These are phyloP conservation scores for Theileria equi DNA, from an alignment of 169 alveolate genomes.

Conservation along the genomic window DNA sequence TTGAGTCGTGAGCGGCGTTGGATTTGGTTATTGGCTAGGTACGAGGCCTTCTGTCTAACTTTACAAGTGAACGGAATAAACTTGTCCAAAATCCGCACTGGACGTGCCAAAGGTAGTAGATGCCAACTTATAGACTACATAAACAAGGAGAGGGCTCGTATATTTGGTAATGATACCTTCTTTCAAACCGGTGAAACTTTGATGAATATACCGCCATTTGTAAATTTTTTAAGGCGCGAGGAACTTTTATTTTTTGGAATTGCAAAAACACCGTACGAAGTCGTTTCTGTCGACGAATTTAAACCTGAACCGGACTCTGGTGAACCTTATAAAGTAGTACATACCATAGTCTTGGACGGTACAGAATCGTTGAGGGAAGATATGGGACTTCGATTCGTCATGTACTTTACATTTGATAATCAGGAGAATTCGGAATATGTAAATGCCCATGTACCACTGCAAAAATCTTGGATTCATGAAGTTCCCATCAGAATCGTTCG, in stretches of 20 bases:
- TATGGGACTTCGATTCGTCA: slow-evolving; percentile 35
- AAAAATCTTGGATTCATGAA: slow-evolving; percentile 47
- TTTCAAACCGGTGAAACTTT: slow-evolving; percentile 42
- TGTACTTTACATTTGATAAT: slow-evolving; percentile 16
- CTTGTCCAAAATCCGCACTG: slow-evolving; percentile 18
- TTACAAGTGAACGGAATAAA: slow-evolving; percentile 26
- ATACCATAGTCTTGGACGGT: slow-evolving; percentile 37
- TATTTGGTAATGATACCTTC: slow-evolving; percentile 20
- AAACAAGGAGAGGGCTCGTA: slow-evolving; percentile 4
- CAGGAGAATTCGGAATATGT: not conserved
- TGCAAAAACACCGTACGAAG: slow-evolving; percentile 25
- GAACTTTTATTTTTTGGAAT: slow-evolving; percentile 41
- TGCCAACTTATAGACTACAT: slow-evolving; percentile 18
- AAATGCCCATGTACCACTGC: slow-evolving; percentile 24
- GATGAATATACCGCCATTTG: slow-evolving; percentile 42
- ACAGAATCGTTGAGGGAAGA: slow-evolving; percentile 26
- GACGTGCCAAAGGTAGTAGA: slow-evolving; percentile 18
- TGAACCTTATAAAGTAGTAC: slow-evolving; percentile 8
- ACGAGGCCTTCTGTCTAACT: slow-evolving; percentile 27
- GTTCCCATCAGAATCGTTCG: slow-evolving; percentile 51
- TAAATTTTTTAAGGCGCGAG: slow-evolving; percentile 36
- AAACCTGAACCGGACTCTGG: not conserved
- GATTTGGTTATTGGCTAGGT: slow-evolving; percentile 39
- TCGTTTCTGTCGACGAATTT: slow-evolving; percentile 20
- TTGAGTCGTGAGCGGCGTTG: not conserved